A percentile compares a stretch with the other conserved stretches of the same genome.
phyloP scores from a whole-genome alignment of 202 grass and related monocot genomes.

The Elaeis oleifera region DNA sequence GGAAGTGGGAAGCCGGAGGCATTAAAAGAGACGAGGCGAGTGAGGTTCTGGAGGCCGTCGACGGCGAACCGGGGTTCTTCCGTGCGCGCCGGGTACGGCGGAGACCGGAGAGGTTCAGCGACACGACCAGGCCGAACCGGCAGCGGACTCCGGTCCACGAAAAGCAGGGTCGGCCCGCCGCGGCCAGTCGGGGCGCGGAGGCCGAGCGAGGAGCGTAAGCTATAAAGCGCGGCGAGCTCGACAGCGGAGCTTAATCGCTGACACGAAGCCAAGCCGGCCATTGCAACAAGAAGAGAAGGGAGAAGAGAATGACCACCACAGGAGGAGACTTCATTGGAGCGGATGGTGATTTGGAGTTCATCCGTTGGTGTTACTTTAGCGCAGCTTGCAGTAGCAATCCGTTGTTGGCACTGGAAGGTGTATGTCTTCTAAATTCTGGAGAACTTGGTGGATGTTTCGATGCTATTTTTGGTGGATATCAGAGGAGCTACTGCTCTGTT shows the following conservation, averaged over 20 bases:
- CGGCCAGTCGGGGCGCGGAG: conserved; percentile 66
- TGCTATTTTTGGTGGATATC: too few relatives aligned
- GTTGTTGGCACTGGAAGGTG: too few relatives aligned
- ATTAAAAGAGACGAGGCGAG: conserved; percentile 55
- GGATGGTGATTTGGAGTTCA: too few relatives aligned
- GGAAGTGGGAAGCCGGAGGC: conserved; percentile 68
- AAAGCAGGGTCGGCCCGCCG: conserved; percentile 37
- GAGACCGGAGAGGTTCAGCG: conserved; percentile 44
- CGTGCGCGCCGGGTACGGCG: conserved; percentile 43
- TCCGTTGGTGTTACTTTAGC: too few relatives aligned
- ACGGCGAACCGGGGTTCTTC: conserved; percentile 24
- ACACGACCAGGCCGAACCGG: conserved; percentile 50
- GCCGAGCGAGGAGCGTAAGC: conserved; percentile 58
- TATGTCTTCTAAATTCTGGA: too few relatives aligned
- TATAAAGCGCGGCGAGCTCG: conserved; percentile 44
- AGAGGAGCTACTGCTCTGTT: too few relatives aligned
- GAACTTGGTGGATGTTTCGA: too few relatives aligned
- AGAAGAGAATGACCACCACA: too few relatives aligned
- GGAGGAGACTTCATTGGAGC: too few relatives aligned
- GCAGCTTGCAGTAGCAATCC: too few relatives aligned
- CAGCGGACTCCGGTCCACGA: conserved; percentile 52
- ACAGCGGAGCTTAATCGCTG: conserved; percentile 22
- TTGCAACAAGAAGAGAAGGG: too few relatives aligned
- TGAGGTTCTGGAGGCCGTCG: conserved; percentile 40
- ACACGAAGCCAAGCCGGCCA: neutral